phyloP scores from a whole-genome alignment of 2,329 filamentous ascomycete species.

The Beauveria australis region DNA sequence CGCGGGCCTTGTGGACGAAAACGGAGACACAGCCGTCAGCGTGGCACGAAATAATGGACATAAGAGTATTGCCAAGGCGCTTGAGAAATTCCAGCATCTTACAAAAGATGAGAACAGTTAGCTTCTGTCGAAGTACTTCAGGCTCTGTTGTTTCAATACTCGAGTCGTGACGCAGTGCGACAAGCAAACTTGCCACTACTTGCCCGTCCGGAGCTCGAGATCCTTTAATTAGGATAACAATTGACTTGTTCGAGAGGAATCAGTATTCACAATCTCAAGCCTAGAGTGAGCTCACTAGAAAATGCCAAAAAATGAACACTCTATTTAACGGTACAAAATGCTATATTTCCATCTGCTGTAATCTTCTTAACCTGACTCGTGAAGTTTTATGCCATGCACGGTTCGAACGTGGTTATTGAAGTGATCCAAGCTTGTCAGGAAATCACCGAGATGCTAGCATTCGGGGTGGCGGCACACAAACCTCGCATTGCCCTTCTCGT shows the following conservation, averaged over 20 bases:
- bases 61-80: too few relatives aligned
- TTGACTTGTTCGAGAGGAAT: neutral
- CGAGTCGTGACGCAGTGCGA: neutral
- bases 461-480: slow-evolving; percentile 10
- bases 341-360: too few relatives aligned
- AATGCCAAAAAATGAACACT: neutral
- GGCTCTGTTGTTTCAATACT: neutral
- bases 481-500: neutral
- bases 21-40: too few relatives aligned
- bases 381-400: too few relatives aligned
- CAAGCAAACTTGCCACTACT: neutral
- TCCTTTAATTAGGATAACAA: neutral
- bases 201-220: neutral
- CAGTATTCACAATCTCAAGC: neutral
- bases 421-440: slow-evolving; percentile 5
- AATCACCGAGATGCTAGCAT: slow-evolving; percentile 9
- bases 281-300: neutral
- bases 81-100: too few relatives aligned
- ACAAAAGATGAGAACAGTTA: neutral
- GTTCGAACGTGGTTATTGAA: slow-evolving; percentile 12
- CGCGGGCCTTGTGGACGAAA: too few relatives aligned
- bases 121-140: neutral
- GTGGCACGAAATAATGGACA: too few relatives aligned
- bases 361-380: too few relatives aligned
- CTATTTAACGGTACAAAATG: neutral